Evolutionary conservation across 2,329 filamentous ascomycete species (phyloP).

Genomic region (Alternaria sp.): DNA sequence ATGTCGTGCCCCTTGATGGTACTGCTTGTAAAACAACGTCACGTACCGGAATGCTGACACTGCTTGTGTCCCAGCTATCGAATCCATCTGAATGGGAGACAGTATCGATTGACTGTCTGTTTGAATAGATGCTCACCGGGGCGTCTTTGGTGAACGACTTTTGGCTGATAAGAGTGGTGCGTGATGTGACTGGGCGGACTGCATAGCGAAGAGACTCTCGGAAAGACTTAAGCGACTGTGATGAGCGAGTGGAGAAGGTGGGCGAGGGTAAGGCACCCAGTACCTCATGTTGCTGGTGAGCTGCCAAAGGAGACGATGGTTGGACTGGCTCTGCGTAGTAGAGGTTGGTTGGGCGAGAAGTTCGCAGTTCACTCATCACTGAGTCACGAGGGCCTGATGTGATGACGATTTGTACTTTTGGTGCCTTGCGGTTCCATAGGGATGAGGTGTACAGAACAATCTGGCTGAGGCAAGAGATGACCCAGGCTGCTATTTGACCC

Average conservation of each 20-base stretch:
- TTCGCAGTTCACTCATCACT: constrained; percentile 48
- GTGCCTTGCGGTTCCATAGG: constrained; percentile 36
- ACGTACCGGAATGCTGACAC: constrained; percentile 69
- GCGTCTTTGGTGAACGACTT: constrained; percentile 44
- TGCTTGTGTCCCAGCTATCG: constrained; percentile 78
- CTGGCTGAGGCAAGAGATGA: constrained; percentile 43
- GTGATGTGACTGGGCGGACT: constrained; percentile 51
- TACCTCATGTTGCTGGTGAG: constrained; percentile 10
- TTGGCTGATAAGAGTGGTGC: constrained; percentile 47
- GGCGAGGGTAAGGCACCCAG: constrained; percentile 45
- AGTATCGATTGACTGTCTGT: constrained; percentile 47
- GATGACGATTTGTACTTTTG: constrained; percentile 29
- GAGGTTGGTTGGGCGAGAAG: constrained; percentile 35
- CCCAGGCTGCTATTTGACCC: constrained; percentile 50
- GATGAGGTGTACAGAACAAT: constrained; percentile 41
- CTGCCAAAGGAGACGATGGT: constrained; percentile 39
- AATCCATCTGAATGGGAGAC: constrained; percentile 65
- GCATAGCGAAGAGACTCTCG: constrained; percentile 51
- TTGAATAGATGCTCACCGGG: constrained; percentile 45
- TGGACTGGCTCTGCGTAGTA: constrained; percentile 36
- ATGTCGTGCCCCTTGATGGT: constrained; percentile 58
- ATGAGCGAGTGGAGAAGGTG: constrained; percentile 48
- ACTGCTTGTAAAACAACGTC: constrained; percentile 54
- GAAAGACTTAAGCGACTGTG: constrained; percentile 49
- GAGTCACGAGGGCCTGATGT: constrained; percentile 46